Evolutionary conservation across 106 monocot genomes (phyloP), one percentile per base, ranked within the genome.

Genomic region (Allium cepa): DNA sequence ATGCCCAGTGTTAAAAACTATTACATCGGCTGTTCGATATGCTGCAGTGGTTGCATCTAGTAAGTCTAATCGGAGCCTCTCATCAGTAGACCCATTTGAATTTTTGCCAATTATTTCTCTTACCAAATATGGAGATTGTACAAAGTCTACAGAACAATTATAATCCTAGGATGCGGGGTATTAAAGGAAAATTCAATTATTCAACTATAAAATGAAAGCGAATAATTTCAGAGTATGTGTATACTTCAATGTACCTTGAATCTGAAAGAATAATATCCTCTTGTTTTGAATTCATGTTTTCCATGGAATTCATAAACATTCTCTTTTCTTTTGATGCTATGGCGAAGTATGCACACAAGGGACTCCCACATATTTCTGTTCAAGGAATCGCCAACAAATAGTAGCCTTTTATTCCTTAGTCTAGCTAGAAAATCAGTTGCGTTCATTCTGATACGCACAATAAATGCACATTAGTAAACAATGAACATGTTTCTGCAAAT

Each of bases 301-400:
- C 91, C 88, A 46, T 86, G 83, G 26, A 56, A 81, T 67, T 92
- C 96, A 72, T 82, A 86, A 63, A 97, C 92, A 27, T 63, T 81
- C 11, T 59, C 84, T 75, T 86, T 92, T 52, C 86, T 63, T 46
- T 61, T 56, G 27, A 89, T 62, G 67, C 80, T 73, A 47, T 84
- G 67, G 4, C 80, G 88, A 46, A 92, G 88, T 73, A 86, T 92
- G 69, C 96, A 97, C 4, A 97, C 80, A 15, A 97, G 64, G 67
- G 92, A 97, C 72, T 97, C 92, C 92, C 91, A 92, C 96, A 92
- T 97, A 67, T 92, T 97, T 50, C 91, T 64, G 45, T 92, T 88
- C 49, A 97, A 69, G 7, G 96, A 97, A 52, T 97, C 96, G 7
- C 96, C 96, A 17, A 89, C 92, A 80, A 97, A 97, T 57, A 92